Evolutionary conservation across 257 asterid genomes (phyloP).

Genomic region (Ballota nigra): DNA sequence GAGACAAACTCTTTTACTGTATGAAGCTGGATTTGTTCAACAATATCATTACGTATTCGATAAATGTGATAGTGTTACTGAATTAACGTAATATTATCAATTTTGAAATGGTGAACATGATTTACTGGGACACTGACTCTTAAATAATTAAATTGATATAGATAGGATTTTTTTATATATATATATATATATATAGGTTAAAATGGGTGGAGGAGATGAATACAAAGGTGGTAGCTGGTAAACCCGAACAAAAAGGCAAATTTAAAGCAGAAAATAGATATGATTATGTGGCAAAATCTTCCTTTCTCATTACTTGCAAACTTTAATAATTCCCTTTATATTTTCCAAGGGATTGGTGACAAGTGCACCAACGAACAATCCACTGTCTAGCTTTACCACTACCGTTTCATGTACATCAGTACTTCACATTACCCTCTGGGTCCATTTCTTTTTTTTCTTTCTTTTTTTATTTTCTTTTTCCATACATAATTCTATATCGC

Average conservation of each 20-base stretch:
- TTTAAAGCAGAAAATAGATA: slow-evolving; percentile 24
- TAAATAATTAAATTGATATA: too few species aligned
- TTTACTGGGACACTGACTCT: too few species aligned
- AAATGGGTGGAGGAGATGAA: slow-evolving; percentile 17
- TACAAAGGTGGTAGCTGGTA: background rate
- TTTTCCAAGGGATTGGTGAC: slow-evolving; percentile 34
- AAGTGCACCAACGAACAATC: slow-evolving; percentile 45
- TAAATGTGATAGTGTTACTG: too few species aligned
- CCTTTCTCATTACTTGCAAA: slow-evolving; percentile 7
- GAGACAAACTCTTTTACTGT: too few species aligned
- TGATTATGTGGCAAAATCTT: slow-evolving; percentile 23
- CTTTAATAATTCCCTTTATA: slow-evolving; percentile 16
- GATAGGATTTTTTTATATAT: too few species aligned
- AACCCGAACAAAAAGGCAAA: background rate
- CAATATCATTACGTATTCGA: too few species aligned
- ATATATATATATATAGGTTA: background rate
- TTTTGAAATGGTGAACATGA: too few species aligned
- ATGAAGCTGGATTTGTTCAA: too few species aligned
- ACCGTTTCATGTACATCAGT: slow-evolving; percentile 32
- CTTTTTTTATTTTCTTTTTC: background rate
- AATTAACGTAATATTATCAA: too few species aligned
- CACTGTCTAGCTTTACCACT: slow-evolving; percentile 45
- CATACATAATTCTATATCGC: background rate
- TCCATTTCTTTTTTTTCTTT: background rate
- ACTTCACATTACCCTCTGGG: slow-evolving; percentile 24